Base-by-base conservation (phyloP, 1,284 basidiomycete species). In the Vanrija sp. region DNA sequence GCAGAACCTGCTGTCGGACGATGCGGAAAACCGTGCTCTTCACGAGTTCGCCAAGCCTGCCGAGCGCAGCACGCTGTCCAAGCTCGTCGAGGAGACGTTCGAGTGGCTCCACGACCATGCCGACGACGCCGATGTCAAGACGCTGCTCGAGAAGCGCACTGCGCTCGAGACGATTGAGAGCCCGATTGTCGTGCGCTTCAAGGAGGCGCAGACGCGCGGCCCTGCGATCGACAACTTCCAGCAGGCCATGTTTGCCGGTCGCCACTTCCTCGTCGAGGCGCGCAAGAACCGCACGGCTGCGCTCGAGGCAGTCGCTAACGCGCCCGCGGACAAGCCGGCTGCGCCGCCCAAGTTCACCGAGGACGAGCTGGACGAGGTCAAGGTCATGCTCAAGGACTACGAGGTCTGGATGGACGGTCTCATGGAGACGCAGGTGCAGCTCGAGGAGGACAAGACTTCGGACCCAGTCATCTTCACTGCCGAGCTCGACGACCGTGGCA, bases 31-130 rank as follows among this genome's bases (percentile, higher is more conserved):
- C 56, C 82, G 84, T 3, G 86, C 87, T 16, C 88, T 92, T 77
- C 83, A 83, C 72, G 85, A 86, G 68, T 94, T 85, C 70, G 90
- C 87, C 41, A 86, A 84, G 58, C 76, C 80, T 10, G 68, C 73
- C 9, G 96, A 99, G 76, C 79, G 89, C 51, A 75, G 81, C 49
- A 77, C 77, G 18, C 82, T 99, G 51, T 70, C 77, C 6, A 79
- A 81, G 49, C 83, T 84, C 66, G 77, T 90, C 5, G 82, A 85
- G 19, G 84, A 87, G 51, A 84, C 87, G 0, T 84, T 86, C 57
- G 75, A 78, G 20, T 98, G 94, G 95, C 78, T 98, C 60, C 81
- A 84, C 65, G 89, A 93, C 37, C 80, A 87, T 51, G 91, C 85
- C n/a, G 94, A 97, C 65, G 75, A 80, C 14, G 94, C 95, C 1